Evolutionary conservation across 768 basidiomycete species (phyloP).

Genomic region (Lactarius evosmus): DNA sequence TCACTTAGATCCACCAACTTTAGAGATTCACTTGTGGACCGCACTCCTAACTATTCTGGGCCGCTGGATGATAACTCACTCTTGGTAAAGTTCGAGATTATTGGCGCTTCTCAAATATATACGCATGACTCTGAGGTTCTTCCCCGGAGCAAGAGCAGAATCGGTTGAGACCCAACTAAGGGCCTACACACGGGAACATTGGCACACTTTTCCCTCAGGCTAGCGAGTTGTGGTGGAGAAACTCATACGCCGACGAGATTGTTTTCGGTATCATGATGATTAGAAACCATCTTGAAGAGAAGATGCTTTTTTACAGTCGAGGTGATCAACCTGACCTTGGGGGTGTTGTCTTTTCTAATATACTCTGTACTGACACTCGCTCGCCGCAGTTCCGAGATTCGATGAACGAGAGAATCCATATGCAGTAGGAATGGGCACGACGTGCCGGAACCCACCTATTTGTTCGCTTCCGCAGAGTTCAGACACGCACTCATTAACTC

Average conservation of each 20-base stretch:
- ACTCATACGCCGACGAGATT: slow-evolving; percentile 15
- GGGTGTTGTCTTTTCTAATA: neutral
- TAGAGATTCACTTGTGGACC: neutral
- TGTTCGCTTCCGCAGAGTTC: slow-evolving; percentile 14
- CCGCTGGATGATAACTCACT: neutral
- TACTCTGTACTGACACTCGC: neutral
- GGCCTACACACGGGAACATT: neutral
- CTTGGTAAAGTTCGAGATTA: neutral
- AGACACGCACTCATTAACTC: slow-evolving; percentile 9
- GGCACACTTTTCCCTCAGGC: slow-evolving; percentile 7
- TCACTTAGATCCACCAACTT: neutral
- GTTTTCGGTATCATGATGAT: slow-evolving; percentile 6
- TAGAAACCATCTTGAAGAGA: slow-evolving; percentile 11
- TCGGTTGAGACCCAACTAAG: neutral
- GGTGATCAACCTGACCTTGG: slow-evolving; percentile 11
- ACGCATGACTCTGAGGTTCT: neutral
- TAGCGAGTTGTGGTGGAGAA: slow-evolving; percentile 16
- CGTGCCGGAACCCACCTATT: slow-evolving; percentile 6
- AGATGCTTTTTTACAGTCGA: slow-evolving; percentile 6
- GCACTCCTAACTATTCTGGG: neutral
- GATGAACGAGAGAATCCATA: slow-evolving; percentile 24
- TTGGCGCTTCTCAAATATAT: neutral
- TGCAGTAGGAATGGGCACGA: neutral
- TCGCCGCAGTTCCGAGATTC: neutral
- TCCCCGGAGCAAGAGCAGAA: neutral